Conservation (phyloP, 176 grass and related monocot genomes). For the Sorghum bicolor region DNA sequence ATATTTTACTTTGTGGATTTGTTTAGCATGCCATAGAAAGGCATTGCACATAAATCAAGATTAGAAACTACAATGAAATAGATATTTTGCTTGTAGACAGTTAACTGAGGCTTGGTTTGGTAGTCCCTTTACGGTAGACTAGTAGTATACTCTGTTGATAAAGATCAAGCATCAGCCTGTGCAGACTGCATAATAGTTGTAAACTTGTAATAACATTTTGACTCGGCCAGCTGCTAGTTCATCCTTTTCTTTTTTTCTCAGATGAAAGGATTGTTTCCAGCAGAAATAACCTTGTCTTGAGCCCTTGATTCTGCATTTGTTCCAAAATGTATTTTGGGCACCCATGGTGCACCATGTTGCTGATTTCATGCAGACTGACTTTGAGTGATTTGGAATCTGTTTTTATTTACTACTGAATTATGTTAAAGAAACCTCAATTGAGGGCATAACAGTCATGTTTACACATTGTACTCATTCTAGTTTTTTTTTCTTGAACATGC, state of each 20-base stretch:
- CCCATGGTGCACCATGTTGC: not conserved
- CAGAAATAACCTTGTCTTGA: not conserved
- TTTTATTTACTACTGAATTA: not conserved
- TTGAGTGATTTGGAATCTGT: not conserved
- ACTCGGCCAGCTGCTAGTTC: not conserved
- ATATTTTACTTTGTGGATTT: not conserved
- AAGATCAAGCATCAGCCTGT: not conserved
- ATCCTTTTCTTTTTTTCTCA: slow-evolving; percentile 11
- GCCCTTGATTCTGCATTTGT: not conserved
- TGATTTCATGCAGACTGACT: not conserved
- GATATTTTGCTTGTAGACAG: not conserved
- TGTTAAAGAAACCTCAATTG: not conserved
- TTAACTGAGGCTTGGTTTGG: not conserved
- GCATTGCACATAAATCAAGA: not conserved
- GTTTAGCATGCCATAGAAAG: not conserved
- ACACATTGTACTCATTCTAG: not conserved
- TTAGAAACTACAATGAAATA: not conserved
- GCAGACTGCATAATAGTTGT: not conserved
- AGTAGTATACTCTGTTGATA: not conserved
- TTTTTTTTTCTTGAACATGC: not conserved
- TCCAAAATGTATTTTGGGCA: not conserved
- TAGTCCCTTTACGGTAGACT: not conserved
- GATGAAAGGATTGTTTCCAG: not conserved
- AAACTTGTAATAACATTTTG: not conserved
- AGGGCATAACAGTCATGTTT: not conserved